Percentiles rank a stretch among this genome's conserved stretches.
Evolutionary conservation across 768 basidiomycete genomes (phyloP).

Genomic region (Amanita pallidorosea): DNA sequence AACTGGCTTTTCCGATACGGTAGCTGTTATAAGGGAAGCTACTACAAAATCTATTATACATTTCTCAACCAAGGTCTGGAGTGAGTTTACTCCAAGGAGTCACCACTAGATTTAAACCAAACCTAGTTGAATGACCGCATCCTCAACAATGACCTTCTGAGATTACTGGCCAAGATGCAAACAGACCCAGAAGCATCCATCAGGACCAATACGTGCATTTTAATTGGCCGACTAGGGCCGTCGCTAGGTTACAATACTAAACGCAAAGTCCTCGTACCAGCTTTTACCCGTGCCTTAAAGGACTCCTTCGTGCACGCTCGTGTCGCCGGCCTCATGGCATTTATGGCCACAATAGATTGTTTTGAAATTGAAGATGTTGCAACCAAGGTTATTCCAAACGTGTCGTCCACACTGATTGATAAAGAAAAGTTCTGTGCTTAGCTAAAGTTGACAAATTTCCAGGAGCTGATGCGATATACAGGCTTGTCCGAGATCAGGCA

Average conservation of each 20-base stretch:
- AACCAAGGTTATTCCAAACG: constrained; percentile 77
- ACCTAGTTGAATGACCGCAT: constrained; percentile 78
- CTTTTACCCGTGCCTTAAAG: constrained; percentile 82
- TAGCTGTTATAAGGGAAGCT: constrained; percentile 88
- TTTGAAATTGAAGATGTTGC: constrained; percentile 87
- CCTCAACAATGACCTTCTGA: constrained; percentile 92
- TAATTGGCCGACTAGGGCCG: constrained; percentile 85
- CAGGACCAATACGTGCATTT: constrained; percentile 93
- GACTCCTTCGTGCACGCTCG: constrained; percentile 89
- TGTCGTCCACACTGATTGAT: constrained; percentile 74
- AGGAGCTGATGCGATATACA: constrained; percentile 18
- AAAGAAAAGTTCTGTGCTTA: constrained; percentile 70
- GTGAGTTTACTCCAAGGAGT: neutral
- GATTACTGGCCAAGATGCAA: constrained; percentile 88
- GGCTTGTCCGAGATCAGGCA: constrained; percentile 89
- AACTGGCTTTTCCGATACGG: constrained; percentile 92
- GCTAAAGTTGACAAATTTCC: neutral
- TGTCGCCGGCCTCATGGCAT: constrained; percentile 89
- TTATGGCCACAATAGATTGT: constrained; percentile 89
- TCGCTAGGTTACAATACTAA: constrained; percentile 81
- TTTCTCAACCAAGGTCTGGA: constrained; percentile 69
- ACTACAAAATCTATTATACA: constrained; percentile 83
- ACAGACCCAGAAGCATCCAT: constrained; percentile 90
- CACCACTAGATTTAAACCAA: constrained; percentile 18
- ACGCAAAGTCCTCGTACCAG: constrained; percentile 93